Evolutionary conservation across 352 stramenopile species (phyloP).

Genomic region (Thalassiosira pacifica): DNA sequence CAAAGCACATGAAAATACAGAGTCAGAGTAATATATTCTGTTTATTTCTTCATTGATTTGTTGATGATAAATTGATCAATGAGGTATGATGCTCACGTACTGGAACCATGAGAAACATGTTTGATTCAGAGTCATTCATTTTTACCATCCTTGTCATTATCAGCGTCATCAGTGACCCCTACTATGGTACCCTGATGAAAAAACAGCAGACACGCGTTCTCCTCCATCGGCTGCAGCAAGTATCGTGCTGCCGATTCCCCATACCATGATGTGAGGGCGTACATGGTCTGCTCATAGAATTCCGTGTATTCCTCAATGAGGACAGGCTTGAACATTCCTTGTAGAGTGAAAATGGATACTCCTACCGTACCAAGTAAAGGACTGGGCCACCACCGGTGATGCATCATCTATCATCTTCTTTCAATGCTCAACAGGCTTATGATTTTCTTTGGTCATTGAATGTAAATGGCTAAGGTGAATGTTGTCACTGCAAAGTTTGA

Average conservation of each 20-base stretch:
- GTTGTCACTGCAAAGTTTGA: constrained; percentile 60
- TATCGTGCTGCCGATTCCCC: constrained; percentile 95
- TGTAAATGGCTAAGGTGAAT: constrained; percentile 85
- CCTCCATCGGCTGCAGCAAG: constrained; percentile 96
- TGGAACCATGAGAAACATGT: no score
- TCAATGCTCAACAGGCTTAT: constrained; percentile 12
- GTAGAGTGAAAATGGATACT: constrained; percentile 88
- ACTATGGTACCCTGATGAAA: constrained; percentile 86
- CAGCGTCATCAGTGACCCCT: constrained; percentile 7
- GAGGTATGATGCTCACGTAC: no score
- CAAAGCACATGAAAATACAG: no score
- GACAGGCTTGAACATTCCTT: constrained; percentile 96
- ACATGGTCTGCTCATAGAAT: constrained; percentile 95
- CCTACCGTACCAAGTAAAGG: constrained; percentile 58
- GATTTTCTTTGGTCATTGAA: constrained; percentile 48
- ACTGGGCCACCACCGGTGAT: background rate
- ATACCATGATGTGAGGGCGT: constrained; percentile 95
- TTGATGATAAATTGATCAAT: no score
- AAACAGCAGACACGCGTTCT: constrained; percentile 95
- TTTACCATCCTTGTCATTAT: constrained; percentile 20
- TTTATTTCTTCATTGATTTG: no score
- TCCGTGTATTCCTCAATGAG: constrained; percentile 96
- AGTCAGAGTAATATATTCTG: no score
- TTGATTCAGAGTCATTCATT: no score
- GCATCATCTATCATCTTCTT: constrained; percentile 9